Percentiles rank a stretch among this genome's conserved stretches.
Conservation (phyloP, 2,329 filamentous ascomycete genomes). For the Periconia digitata region DNA sequence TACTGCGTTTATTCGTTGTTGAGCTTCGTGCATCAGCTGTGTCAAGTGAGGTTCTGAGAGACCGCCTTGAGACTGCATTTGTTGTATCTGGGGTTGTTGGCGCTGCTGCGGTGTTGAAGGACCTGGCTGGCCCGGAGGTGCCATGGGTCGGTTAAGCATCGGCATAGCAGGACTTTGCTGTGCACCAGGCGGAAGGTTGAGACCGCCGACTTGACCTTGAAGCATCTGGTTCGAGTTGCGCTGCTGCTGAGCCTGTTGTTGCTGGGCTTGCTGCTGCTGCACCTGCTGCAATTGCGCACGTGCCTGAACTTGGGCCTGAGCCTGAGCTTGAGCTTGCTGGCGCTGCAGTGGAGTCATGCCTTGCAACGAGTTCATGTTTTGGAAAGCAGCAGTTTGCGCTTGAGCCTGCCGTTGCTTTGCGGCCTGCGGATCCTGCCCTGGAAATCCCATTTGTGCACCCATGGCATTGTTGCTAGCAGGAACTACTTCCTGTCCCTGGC, state of each 20-base stretch:
- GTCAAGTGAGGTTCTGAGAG: slow-evolving; percentile 31
- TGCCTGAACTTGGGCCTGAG: slow-evolving; percentile 33
- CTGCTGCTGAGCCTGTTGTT: slow-evolving; percentile 24
- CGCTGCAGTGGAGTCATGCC: slow-evolving; percentile 32
- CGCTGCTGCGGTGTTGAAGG: slow-evolving; percentile 39
- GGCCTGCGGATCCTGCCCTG: slow-evolving; percentile 24
- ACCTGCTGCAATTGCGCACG: slow-evolving; percentile 47
- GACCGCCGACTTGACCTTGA: slow-evolving; percentile 49
- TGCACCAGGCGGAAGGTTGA: slow-evolving; percentile 45
- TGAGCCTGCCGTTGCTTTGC: slow-evolving; percentile 17
- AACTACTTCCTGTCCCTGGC: slow-evolving; percentile 64
- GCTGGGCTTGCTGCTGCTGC: slow-evolving; percentile 46
- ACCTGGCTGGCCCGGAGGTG: slow-evolving; percentile 47
- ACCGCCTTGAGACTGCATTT: slow-evolving; percentile 35
- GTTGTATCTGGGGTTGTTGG: slow-evolving; percentile 36
- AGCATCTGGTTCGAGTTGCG: slow-evolving; percentile 36
- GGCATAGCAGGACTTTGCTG: slow-evolving; percentile 52
- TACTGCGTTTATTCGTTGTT: slow-evolving; percentile 33
- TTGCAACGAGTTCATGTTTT: slow-evolving; percentile 16
- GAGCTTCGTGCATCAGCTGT: slow-evolving; percentile 37
- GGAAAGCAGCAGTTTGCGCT: slow-evolving; percentile 22
- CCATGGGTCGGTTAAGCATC: slow-evolving; percentile 52
- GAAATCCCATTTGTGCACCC: slow-evolving; percentile 41
- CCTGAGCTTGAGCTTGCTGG: slow-evolving; percentile 32
- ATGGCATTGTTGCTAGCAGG: slow-evolving; percentile 62